phyloP scores from a whole-genome alignment of 306 rosid genomes.

The Glycyrrhiza uralensis region DNA sequence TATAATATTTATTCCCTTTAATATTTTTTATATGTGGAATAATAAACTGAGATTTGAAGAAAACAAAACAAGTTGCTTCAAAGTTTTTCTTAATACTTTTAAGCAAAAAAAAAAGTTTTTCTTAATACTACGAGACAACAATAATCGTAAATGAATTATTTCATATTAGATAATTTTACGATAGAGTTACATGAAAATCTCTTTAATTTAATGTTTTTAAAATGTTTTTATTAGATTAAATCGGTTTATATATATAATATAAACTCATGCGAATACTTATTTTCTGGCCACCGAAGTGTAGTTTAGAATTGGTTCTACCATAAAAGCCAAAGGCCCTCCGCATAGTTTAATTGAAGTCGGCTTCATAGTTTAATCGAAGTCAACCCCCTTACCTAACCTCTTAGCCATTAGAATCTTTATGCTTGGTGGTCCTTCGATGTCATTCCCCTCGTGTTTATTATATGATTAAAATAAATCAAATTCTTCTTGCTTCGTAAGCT shows the following conservation, averaged over 20 bases:
- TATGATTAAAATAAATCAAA: neutral
- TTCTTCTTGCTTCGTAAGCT: neutral
- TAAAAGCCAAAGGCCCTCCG: neutral
- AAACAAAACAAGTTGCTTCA: neutral
- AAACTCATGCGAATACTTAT: too few species aligned
- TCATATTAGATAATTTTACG: too few species aligned
- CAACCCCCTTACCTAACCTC: neutral
- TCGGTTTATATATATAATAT: too few species aligned
- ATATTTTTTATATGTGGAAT: neutral
- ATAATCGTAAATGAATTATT: too few species aligned
- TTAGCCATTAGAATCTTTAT: neutral
- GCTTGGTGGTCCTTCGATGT: neutral
- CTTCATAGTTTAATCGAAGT: neutral
- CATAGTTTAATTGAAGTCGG: slow-evolving; percentile 23
- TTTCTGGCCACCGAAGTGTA: slow-evolving; percentile 20
- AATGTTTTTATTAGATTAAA: too few species aligned
- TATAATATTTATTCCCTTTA: neutral
- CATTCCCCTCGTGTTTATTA: slow-evolving; percentile 1
- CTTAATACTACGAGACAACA: neutral
- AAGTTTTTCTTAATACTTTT: too few species aligned
- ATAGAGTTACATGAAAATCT: too few species aligned
- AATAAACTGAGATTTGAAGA: neutral
- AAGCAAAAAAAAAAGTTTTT: neutral
- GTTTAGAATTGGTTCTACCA: neutral
- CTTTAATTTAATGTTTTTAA: too few species aligned